Evolutionary conservation across 2,329 filamentous ascomycete species (phyloP).

Genomic region (Biscogniauxia marginata): DNA sequence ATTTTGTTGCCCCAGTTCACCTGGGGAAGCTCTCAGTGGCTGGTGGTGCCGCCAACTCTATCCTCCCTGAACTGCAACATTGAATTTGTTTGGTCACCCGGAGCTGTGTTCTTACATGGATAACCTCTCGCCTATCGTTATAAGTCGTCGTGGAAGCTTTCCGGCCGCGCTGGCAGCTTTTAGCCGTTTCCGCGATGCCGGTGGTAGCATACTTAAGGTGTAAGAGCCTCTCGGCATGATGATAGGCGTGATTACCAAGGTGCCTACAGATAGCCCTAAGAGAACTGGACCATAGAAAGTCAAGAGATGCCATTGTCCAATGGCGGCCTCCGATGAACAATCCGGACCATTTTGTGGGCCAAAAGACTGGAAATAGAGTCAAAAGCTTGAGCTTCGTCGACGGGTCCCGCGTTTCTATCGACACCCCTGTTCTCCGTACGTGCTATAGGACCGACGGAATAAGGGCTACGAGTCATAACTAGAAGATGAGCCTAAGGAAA

Average conservation of each 20-base stretch:
- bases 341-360: neutral
- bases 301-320: neutral
- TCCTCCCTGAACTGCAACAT: neutral
- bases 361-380: neutral
- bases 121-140: neutral
- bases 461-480: neutral
- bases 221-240: neutral
- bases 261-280: neutral
- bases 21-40: neutral
- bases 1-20: neutral
- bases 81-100: neutral
- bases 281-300: neutral
- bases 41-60: neutral
- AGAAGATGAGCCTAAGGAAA: neutral
- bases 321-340: neutral
- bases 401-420: neutral
- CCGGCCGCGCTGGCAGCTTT: neutral
- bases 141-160: neutral
- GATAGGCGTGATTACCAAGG: neutral
- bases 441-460: neutral
- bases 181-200: neutral
- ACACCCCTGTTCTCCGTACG: neutral
- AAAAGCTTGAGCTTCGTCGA: slow-evolving; percentile 1
- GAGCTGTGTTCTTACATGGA: neutral
- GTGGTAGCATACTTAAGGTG: neutral